Base-by-base conservation (phyloP, 106 monocot species). In the Hemerocallis citrina region DNA sequence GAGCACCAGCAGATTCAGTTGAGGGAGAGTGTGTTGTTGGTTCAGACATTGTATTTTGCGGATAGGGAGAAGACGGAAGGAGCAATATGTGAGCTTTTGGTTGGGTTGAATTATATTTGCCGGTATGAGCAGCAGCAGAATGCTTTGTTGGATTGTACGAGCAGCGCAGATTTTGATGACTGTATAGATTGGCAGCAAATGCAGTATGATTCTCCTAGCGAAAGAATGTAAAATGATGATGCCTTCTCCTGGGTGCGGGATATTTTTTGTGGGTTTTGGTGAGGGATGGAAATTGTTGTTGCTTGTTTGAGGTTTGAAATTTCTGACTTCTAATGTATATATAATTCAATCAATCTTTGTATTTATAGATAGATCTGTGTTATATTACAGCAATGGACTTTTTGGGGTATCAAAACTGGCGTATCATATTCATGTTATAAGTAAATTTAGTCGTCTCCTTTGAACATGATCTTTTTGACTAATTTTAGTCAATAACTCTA, bases 61-160 rank as follows among this genome's bases (percentile, higher is more conserved):
- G 96, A 96, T 51, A 75, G 87, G 64, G 81, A 70, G 59, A 96
- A 96, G 73, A 77, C 79, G 0, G 96, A 96, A 65, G 79, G 59
- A 0, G 81, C 78, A 0, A 87, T 96, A 17, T 96, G 86, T 38
- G 84, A 96, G 72, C 79, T 96, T 56, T 67, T 96, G 23, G 84
- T 87, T 6, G 96, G 96, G 23, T 71, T 96, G 68, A 96, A 87
- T 63, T 91, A 87, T 52, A 96, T 96, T 20, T 96, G 96, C 63
- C 65, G 96, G 41, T 90, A 96, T 21, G 90, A 96, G 66, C 96
- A 96, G 55, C 96, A 96, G 68, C 96, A 86, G 55, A 84, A 76
- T 67, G 95, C 90, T 10, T 50, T 95, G 32, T 51, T 95, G 56
- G 90, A 95, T 66, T 90, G 89, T 64, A 58, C 70, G 11, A 84